Evolutionary conservation across 805 yeast species (phyloP).

Genomic region (Schwanniomyces pseudopolymorphus): DNA sequence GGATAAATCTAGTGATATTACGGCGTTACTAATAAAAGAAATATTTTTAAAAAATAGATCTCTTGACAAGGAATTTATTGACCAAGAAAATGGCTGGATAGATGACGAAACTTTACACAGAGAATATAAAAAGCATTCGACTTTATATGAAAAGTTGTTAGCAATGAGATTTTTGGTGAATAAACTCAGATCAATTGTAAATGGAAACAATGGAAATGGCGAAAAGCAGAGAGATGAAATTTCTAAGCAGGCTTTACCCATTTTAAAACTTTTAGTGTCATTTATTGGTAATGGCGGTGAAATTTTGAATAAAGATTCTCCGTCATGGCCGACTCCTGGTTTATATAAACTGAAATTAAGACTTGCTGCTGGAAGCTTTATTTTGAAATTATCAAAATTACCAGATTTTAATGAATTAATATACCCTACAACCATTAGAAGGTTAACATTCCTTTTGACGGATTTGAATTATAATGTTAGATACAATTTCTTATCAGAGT

Average conservation of each 20-base stretch:
- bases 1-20: conserved; percentile 55
- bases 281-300: conserved; percentile 79
- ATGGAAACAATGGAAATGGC: conserved; percentile 9
- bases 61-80: conserved; percentile 25
- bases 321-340: conserved; percentile 60
- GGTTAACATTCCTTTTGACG: conserved; percentile 58
- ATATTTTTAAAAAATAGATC: conserved; percentile 55
- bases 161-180: conserved; percentile 60
- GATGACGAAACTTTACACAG: conserved; percentile 41
- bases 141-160: conserved; percentile 48
- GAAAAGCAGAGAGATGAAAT: conserved; percentile 32
- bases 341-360: conserved; percentile 61
- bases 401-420: conserved; percentile 54
- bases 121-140: conserved; percentile 16
- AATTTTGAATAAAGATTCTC: conserved; percentile 47
- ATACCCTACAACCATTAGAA: conserved; percentile 49
- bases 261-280: conserved; percentile 64
- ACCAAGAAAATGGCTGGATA: conserved; percentile 43
- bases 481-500: conserved; percentile 42
- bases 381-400: conserved; percentile 62
- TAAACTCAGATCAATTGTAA: conserved; percentile 41
- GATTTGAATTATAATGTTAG: conserved; percentile 67
- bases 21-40: conserved; percentile 58
- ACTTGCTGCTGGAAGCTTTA: conserved; percentile 61
- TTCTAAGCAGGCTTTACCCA: conserved; percentile 53